These are phyloP conservation scores for Hemileccinum rubropunctum DNA, from an alignment of 768 basidiomycete species.

Conservation along the genomic window DNA sequence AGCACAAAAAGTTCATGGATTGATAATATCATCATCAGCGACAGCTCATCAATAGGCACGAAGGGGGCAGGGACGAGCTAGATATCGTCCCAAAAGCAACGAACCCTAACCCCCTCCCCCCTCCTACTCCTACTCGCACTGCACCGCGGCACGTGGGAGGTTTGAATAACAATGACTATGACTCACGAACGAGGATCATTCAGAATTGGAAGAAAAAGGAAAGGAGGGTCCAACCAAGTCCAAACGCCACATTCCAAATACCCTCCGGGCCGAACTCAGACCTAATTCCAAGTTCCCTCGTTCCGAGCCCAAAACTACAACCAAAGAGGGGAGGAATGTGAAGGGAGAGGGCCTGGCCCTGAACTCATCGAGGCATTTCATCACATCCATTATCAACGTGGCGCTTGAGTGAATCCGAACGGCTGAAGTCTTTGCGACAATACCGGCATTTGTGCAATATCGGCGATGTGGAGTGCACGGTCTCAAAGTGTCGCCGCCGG, in stretches of 20 bases:
- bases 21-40: constrained; percentile 1
- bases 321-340: neutral
- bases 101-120: neutral
- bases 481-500: constrained; percentile 78
- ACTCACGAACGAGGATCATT: constrained; percentile 17
- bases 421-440: constrained; percentile 78
- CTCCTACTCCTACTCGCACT: neutral
- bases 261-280: constrained; percentile 8
- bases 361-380: constrained; percentile 45
- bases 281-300: constrained; percentile 15
- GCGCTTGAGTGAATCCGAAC: constrained; percentile 76
- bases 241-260: constrained; percentile 14
- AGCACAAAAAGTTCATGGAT: neutral
- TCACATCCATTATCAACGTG: constrained; percentile 82
- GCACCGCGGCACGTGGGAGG: constrained; percentile 6
- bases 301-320: constrained; percentile 7
- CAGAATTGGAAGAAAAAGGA: constrained; percentile 5
- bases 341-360: neutral
- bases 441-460: constrained; percentile 66
- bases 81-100: neutral
- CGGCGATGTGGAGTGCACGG: constrained; percentile 64
- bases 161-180: constrained; percentile 16
- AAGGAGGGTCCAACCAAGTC: constrained; percentile 4
- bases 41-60: constrained; percentile 2
- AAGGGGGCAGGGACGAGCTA: neutral